Base-by-base conservation (phyloP, 176 grass and related monocot species). In the Rhynchospora pubera region DNA sequence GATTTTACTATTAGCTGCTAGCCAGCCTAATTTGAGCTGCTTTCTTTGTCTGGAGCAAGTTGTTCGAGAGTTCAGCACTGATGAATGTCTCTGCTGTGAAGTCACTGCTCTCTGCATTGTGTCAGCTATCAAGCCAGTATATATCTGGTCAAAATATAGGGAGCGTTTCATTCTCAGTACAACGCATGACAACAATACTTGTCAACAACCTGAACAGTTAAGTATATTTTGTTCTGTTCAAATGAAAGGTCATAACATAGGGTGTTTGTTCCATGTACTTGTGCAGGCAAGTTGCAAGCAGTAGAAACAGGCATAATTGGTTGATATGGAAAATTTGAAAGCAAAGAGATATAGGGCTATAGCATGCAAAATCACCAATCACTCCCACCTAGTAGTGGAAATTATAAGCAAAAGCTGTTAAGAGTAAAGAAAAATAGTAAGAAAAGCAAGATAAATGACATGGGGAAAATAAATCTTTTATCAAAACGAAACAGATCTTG, bases 31-130 rank as follows among this genome's bases (percentile, higher is more conserved):
- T 55, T 53, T 76, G 72, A 55, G 46, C 21, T 76, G 39, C 0
- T 78, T 79, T 91, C n/a, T 39, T 93, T 88, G 82, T 70, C 73
- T 88, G 84, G 89, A 88, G 64, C 24, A 88, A 98, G 95, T 81
- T 98, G 50, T 98, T 98, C 85, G 95, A 98, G 91, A 98, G 95
- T 90, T 98, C 95, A 79, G 90, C 87, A 75, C 83, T 98, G 82
- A 98, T 98, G 95, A 91, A 87, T 70, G 78, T 98, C 65, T 85
- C 90, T 84, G 89, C 95, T 23, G 95, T 98, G 68, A 98, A 94
- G 85, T 98, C 95, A 77, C 92, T 98, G 80, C 66, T 98, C 65
- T 93, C 95, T 86, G 92, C 95, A 70, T 82, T 98, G 79, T 67
- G 87, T 86, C 95, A 98, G 82, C 86, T 98, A 75, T 98, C 95